These are phyloP conservation scores for Phytophthora podocarpi DNA, from an alignment of 352 stramenopile species.

Conservation along the genomic window DNA sequence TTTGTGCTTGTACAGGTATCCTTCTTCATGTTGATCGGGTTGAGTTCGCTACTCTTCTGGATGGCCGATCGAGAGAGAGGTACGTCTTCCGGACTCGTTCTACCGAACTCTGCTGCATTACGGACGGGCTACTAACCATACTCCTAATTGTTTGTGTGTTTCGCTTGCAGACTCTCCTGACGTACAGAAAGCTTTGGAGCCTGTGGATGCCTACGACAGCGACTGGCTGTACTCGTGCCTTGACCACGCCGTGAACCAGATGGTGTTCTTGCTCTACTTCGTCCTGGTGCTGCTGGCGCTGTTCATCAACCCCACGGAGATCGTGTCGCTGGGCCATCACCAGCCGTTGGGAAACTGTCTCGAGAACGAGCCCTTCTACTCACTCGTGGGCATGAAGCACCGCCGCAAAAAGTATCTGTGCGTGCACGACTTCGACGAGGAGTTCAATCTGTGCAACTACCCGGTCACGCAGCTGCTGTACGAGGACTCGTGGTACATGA, in stretches of 20 bases:
- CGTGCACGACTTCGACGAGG: constrained; percentile 81
- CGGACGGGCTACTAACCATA: background rate
- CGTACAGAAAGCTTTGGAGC: constrained; percentile 57
- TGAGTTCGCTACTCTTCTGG: constrained; percentile 67
- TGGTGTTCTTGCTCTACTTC: constrained; percentile 74
- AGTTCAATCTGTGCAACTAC: constrained; percentile 86
- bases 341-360: constrained; percentile 75
- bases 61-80: constrained; percentile 74
- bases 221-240: constrained; percentile 79
- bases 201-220: constrained; percentile 79
- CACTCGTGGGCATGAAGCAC: constrained; percentile 60
- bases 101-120: background rate
- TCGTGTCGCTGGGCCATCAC: constrained; percentile 79
- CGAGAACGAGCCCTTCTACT: constrained; percentile 63
- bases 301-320: constrained; percentile 66
- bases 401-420: constrained; percentile 75
- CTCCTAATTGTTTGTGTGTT: constrained; percentile 3
- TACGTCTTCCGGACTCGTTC: constrained; percentile 3
- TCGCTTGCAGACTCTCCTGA: constrained; percentile 48
- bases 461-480: constrained; percentile 72
- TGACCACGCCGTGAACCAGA: constrained; percentile 85
- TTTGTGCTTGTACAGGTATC: constrained; percentile 39
- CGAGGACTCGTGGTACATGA: constrained; percentile 85
- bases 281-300: constrained; percentile 62
- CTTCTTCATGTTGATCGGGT: constrained; percentile 51